phyloP scores from a whole-genome alignment of 2,329 filamentous ascomycete genomes.

The Phyllosticta ampelicida region DNA sequence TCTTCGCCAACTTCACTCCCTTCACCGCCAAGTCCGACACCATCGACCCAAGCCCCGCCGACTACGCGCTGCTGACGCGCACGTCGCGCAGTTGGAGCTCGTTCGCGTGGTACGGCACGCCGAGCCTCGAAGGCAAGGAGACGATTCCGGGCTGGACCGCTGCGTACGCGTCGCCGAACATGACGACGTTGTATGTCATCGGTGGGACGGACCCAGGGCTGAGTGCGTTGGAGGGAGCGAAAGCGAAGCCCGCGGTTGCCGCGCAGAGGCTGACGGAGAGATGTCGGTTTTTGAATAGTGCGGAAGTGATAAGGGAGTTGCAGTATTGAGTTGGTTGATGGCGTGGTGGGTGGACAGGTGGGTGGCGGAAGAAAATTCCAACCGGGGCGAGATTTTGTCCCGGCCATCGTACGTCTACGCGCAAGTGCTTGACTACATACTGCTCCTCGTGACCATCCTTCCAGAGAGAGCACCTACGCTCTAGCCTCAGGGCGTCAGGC shows the following conservation, averaged over 20 bases:
- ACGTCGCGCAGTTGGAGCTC: constrained; percentile 39
- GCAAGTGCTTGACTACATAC: too few relatives aligned
- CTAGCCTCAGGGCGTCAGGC: too few relatives aligned
- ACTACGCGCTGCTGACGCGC: constrained; percentile 31
- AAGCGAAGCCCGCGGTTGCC: constrained; percentile 18
- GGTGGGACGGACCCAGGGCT: constrained; percentile 37
- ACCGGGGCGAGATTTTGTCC: too few relatives aligned
- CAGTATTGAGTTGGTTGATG: constrained; percentile 16
- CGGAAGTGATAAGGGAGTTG: constrained; percentile 32
- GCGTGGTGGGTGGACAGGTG: too few relatives aligned
- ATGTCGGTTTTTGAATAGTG: constrained; percentile 38
- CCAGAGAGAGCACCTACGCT: too few relatives aligned
- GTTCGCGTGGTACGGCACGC: constrained; percentile 33
- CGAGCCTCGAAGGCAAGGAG: constrained; percentile 20
- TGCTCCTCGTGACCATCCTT: too few relatives aligned
- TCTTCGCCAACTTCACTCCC: constrained; percentile 33
- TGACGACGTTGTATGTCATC: constrained; percentile 31
- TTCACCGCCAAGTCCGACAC: constrained; percentile 31
- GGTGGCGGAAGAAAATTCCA: too few relatives aligned
- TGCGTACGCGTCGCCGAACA: constrained; percentile 23
- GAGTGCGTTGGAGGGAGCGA: constrained; percentile 28
- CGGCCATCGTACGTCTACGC: too few relatives aligned
- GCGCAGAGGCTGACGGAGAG: constrained; percentile 36
- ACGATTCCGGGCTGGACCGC: constrained; percentile 34
- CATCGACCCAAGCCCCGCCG: constrained; percentile 22